These are phyloP conservation scores for Geranium brycei DNA, from an alignment of 345 rosid species.

Conservation along the genomic window DNA sequence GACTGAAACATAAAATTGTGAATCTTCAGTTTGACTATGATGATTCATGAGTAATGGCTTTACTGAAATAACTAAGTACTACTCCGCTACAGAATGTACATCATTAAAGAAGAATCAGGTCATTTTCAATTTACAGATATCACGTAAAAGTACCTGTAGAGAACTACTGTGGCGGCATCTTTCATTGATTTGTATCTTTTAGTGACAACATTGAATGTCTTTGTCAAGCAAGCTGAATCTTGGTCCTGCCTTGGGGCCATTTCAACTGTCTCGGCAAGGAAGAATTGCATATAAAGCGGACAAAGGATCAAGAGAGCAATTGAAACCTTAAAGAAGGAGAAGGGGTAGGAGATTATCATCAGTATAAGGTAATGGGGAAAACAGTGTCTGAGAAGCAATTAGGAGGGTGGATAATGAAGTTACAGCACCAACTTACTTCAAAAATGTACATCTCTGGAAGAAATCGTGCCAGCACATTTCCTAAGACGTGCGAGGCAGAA, in stretches of 20 bases:
- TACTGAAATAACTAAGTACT: neutral
- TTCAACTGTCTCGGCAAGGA: constrained; percentile 28
- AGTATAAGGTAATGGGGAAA: neutral
- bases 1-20: constrained; percentile 21
- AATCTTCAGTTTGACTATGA: constrained; percentile 3
- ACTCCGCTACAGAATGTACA: neutral
- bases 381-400: neutral
- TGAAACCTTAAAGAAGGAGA: constrained; percentile 28
- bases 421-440: constrained; percentile 15
- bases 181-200: constrained; percentile 30
- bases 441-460: constrained; percentile 42
- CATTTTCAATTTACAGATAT: neutral
- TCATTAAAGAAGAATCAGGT: neutral
- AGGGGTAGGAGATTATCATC: neutral
- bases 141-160: constrained; percentile 21
- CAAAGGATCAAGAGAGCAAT: constrained; percentile 29
- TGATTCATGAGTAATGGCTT: neutral
- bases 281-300: constrained; percentile 32
- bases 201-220: constrained; percentile 13
- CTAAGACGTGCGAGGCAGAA: constrained; percentile 42
- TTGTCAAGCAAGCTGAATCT: constrained; percentile 19
- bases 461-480: constrained; percentile 33
- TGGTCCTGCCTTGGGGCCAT: constrained; percentile 17
- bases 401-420: neutral
- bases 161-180: constrained; percentile 26